Percentiles rank a stretch among this genome's conserved stretches.
Conservation (phyloP, 2,329 filamentous ascomycete species). For the Pseudocercospora macadamiae region DNA sequence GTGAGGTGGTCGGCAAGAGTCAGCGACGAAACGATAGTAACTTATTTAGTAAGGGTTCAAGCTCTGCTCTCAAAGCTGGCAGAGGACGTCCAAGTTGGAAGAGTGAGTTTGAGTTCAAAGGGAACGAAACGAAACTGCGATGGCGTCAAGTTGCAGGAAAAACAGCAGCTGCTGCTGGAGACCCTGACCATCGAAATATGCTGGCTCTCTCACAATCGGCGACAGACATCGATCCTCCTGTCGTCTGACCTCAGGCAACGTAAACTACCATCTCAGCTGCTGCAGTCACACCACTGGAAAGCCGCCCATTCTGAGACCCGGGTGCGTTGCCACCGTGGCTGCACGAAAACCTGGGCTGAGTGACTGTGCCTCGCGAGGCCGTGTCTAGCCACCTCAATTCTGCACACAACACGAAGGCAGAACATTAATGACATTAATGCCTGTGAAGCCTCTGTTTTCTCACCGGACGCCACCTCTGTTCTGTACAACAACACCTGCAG, state of each 20-base stretch:
- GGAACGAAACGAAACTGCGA: too few species aligned
- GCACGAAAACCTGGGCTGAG: background rate
- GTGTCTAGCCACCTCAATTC: background rate
- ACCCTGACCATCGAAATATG: background rate
- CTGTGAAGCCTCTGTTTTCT: background rate
- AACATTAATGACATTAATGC: background rate
- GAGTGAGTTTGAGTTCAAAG: background rate
- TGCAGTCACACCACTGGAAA: constrained; percentile 1
- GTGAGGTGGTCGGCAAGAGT: background rate
- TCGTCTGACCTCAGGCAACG: background rate
- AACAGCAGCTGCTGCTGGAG: background rate
- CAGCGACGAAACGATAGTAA: background rate
- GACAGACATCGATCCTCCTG: background rate
- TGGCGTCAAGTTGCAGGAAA: constrained; percentile 5
- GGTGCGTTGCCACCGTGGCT: background rate
- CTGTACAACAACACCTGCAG: too few species aligned
- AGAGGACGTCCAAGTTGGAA: background rate
- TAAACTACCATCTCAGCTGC: too few species aligned
- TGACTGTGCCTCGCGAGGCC: background rate
- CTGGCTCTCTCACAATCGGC: background rate
- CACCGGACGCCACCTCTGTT: background rate
- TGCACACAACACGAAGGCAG: background rate
- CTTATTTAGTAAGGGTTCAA: background rate
- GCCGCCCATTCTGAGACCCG: constrained; percentile 3
- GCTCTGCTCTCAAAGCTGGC: too few species aligned